These are phyloP conservation scores for Tolypocladium pustulatum DNA, from an alignment of 2,329 filamentous ascomycete genomes.

Conservation along the genomic window DNA sequence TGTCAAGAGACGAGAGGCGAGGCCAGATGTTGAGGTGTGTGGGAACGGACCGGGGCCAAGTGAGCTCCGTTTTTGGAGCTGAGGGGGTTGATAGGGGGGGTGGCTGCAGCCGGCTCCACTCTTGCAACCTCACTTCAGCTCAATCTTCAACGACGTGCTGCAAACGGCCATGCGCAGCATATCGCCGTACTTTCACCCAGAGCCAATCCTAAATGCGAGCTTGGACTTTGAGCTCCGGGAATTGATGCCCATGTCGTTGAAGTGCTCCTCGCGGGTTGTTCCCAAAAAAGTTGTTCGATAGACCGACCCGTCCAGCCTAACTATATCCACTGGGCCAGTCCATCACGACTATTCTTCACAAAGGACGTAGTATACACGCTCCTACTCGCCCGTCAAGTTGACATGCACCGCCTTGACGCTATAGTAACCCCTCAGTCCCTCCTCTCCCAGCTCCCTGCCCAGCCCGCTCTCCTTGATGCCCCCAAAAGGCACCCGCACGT, in stretches of 20 bases:
- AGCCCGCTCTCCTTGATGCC: constrained; percentile 38
- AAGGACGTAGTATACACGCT: too few species aligned
- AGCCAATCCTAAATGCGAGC: not conserved
- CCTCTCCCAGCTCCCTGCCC: constrained; percentile 33
- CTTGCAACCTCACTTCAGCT: not conserved
- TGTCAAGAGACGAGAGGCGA: not conserved
- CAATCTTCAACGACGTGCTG: not conserved
- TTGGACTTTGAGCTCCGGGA: not conserved
- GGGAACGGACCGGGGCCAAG: not conserved
- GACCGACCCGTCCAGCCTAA: too few species aligned
- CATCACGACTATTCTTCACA: too few species aligned
- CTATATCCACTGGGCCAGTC: too few species aligned
- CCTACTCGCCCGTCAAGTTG: constrained; percentile 18
- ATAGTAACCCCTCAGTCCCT: constrained; percentile 30
- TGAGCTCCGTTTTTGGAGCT: not conserved
- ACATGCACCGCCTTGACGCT: constrained; percentile 35
- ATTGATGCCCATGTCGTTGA: too few species aligned
- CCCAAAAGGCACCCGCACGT: constrained; percentile 33
- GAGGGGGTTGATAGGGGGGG: not conserved
- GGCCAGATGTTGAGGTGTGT: not conserved
- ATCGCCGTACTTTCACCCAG: not conserved
- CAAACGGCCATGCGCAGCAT: not conserved
- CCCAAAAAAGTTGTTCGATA: too few species aligned
- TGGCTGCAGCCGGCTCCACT: not conserved
- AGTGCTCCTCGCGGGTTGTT: too few species aligned